These are phyloP conservation scores for Hyaloscypha hepaticicola DNA, from an alignment of 495 filamentous ascomycete species.

Conservation along the genomic window DNA sequence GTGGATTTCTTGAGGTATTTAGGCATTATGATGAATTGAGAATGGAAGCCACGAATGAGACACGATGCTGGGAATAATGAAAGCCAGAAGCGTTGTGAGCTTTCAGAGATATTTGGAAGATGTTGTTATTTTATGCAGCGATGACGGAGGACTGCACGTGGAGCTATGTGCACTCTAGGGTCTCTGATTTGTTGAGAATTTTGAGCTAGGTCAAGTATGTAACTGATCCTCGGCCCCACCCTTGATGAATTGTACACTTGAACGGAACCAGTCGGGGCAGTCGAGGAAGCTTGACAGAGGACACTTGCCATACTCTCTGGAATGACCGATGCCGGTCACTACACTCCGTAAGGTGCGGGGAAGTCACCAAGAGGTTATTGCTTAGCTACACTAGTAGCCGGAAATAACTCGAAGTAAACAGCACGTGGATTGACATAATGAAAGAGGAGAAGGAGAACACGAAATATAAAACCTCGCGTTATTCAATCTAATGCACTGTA, in stretches of 20 bases:
- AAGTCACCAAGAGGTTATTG: too few relatives aligned
- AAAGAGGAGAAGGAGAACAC: too few relatives aligned
- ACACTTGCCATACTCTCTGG: not conserved
- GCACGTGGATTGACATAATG: too few relatives aligned
- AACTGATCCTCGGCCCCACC: not conserved
- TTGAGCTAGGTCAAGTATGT: not conserved
- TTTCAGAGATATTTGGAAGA: not conserved
- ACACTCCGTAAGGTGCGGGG: too few relatives aligned
- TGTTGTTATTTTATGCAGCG: not conserved
- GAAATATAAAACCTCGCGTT: too few relatives aligned
- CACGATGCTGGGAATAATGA: not conserved
- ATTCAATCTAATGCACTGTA: too few relatives aligned
- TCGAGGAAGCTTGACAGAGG: too few relatives aligned
- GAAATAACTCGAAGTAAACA: too few relatives aligned
- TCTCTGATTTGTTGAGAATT: not conserved
- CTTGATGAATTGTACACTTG: not conserved
- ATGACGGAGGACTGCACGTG: not conserved
- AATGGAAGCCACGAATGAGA: too few relatives aligned
- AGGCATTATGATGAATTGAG: slow-evolving; percentile 17
- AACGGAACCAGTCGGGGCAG: too few relatives aligned
- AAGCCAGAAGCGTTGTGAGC: not conserved
- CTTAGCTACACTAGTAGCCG: too few relatives aligned
- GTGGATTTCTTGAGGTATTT: slow-evolving; percentile 27
- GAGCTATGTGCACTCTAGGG: not conserved
- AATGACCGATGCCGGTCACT: not conserved